Base-by-base conservation (phyloP, 495 filamentous ascomycete genomes). In the Annulohypoxylon moriforme region DNA sequence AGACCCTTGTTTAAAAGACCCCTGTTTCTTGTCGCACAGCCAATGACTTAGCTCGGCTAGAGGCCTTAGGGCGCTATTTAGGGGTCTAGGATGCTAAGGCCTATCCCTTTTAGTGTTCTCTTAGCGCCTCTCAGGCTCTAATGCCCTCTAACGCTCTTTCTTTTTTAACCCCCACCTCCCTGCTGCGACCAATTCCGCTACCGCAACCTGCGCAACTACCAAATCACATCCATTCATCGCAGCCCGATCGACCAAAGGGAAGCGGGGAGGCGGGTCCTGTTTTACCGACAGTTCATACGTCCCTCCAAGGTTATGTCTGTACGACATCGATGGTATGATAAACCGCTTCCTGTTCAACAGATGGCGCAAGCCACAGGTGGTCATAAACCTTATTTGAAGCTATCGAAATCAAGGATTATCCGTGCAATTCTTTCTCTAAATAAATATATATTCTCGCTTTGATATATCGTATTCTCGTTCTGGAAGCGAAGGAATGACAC, bases 1-100 rank as follows among this genome's bases (percentile, higher is more conserved):
- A 72, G 69, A 72, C 69, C 69, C 69, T 72, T 62, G 69, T 47
- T 52, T 24, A 49, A 16, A 57, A 20, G 42, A 67, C 57, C 69
- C 69, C 44, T 72, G 69, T 60, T 64, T 9, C 47, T 60, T 50
- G 55, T 64, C 34, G 42, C 42, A 44, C 34, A 55, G 38, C 68
- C 63, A 67, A 71, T 71, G 9, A 22, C 14, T 52, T 65, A 60
- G 67, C 60, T 60, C 36, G 24, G 25, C 27, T 66, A 66, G 47
- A 44, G 11, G 25, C 46, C 40, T 50, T 61, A 66, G 29, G 67
- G 44, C 38, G 27, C 34, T 60, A 67, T 25, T 22, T 49, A 49
- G 46, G 34, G 53, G 29, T 10, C 14, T 56, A 56, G 52, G 27
- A 29, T 16, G 27, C 52, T 56, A 20, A 13, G 60, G 60, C 44